A percentile compares a stretch with the other conserved stretches of the same genome.
phyloP scores from a whole-genome alignment of 2,329 filamentous ascomycete species.

The Ascocoryne sarcoides region DNA sequence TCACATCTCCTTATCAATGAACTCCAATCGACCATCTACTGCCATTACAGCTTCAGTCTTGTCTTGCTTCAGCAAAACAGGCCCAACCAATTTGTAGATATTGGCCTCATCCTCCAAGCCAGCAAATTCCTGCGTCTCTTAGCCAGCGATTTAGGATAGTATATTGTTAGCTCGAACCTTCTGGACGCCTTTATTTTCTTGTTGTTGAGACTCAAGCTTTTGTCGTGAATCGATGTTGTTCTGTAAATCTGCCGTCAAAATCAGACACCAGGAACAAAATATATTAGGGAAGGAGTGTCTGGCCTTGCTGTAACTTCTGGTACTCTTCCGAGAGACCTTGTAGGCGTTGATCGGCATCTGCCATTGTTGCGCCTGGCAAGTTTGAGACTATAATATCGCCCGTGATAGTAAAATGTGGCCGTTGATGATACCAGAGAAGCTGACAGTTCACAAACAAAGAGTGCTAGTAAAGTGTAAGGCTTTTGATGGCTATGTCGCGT shows the following conservation, averaged over 20 bases:
- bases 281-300: not conserved
- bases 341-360: constrained; percentile 65
- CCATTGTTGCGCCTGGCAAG: constrained; percentile 40
- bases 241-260: constrained; percentile 60
- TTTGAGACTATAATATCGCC: too few relatives aligned
- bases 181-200: constrained; percentile 85
- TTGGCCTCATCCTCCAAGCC: constrained; percentile 70
- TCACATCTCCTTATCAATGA: constrained; percentile 92
- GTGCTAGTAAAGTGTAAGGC: too few relatives aligned
- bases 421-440: too few relatives aligned
- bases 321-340: constrained; percentile 83
- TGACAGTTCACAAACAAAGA: too few relatives aligned
- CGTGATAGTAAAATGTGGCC: too few relatives aligned
- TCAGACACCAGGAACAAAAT: constrained; percentile 3
- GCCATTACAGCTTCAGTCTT: constrained; percentile 82
- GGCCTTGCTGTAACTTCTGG: constrained; percentile 76
- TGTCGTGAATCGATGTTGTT: constrained; percentile 69
- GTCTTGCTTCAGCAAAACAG: constrained; percentile 90
- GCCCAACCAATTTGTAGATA: constrained; percentile 94
- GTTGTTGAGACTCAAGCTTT: constrained; percentile 86
- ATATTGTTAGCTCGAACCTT: constrained; percentile 43
- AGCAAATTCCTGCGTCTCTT: constrained; percentile 61
- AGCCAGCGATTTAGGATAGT: constrained; percentile 2
- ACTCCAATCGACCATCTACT: constrained; percentile 83
- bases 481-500: too few relatives aligned